Percentiles rank a stretch among this genome's conserved stretches.
phyloP scores from a whole-genome alignment of 768 basidiomycete genomes.

The Lentinus tigrinus region DNA sequence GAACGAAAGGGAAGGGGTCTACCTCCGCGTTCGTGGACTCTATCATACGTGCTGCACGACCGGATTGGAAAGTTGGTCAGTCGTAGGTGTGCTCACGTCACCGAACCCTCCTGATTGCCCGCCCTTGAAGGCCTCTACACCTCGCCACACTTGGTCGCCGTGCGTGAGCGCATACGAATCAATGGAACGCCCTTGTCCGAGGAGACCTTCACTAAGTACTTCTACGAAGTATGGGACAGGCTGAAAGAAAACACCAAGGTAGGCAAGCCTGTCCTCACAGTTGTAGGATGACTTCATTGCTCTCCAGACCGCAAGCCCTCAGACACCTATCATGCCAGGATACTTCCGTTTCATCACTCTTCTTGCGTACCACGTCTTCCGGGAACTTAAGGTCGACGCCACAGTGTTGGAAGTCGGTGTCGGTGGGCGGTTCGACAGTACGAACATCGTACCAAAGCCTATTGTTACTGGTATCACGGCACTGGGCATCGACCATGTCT shows the following conservation, averaged over 20 bases:
- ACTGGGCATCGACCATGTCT: constrained; percentile 89
- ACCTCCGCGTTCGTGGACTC: constrained; percentile 92
- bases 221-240: constrained; percentile 95
- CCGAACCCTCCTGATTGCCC: background rate
- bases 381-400: constrained; percentile 78
- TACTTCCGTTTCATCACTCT: constrained; percentile 96
- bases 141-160: constrained; percentile 94
- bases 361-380: constrained; percentile 88
- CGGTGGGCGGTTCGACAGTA: constrained; percentile 92
- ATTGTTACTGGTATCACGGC: constrained; percentile 88
- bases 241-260: constrained; percentile 66
- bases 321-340: constrained; percentile 72
- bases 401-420: constrained; percentile 96
- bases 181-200: constrained; percentile 90
- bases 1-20: constrained; percentile 98
- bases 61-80: constrained; percentile 81
- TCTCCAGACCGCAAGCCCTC: constrained; percentile 44
- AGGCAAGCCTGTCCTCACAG: background rate
- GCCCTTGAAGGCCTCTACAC: constrained; percentile 88
- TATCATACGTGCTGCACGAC: constrained; percentile 71
- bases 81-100: background rate
- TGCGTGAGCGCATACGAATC: constrained; percentile 92
- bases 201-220: constrained; percentile 83
- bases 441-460: constrained; percentile 91
- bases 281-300: background rate